Base-by-base conservation (phyloP, 2,329 filamentous ascomycete species). In the Venturia effusa region DNA sequence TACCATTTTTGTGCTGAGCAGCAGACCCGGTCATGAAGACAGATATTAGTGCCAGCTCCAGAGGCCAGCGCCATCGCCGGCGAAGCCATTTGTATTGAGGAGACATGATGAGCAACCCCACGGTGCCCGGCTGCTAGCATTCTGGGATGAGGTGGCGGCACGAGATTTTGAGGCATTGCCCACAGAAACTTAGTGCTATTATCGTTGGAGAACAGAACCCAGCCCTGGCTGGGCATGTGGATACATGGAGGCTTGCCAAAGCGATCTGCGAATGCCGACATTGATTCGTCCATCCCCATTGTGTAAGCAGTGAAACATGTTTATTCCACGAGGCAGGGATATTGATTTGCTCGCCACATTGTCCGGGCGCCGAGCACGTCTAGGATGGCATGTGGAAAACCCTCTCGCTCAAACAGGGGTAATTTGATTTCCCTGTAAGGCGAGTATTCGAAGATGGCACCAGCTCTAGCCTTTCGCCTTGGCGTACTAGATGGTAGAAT, bases 41-140 rank as follows among this genome's bases (percentile, higher is more conserved):
- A 19, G 34, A 41, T 4, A 43, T 15, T 4, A 41, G n/a, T 22
- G 43, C n/a, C 24, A 60, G 13, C 19, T 32, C 5, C 19, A 60
- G n/a, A 39, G 51, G 51, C 51, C 51, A 60, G 11, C 34, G 59
- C 34, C 59, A 60, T 27, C 34, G 59, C 7, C 59, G 34, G 32
- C 51, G 51, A n/a, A 57, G 51, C 59, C 59, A 40, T n/a, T 43
- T 60, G n/a, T n/a, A 24, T 37, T n/a, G 40, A 37, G 22, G n/a
- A 41, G 34, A 60, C 59, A 60, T 60, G 4, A 43, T 60, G 59
- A 60, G 40, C 59, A 15, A 27, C 59, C 59, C 27, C 34, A 15
- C 59, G 59, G 34, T 60, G 59, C 34, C 59, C 59, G 40, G 27
- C 34, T 17, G 59, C 34, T 37, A 40, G n/a, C 59, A 60, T 30